These are phyloP conservation scores for Arctium lappa DNA, from an alignment of 129 eudicot genomes.

Conservation along the genomic window DNA sequence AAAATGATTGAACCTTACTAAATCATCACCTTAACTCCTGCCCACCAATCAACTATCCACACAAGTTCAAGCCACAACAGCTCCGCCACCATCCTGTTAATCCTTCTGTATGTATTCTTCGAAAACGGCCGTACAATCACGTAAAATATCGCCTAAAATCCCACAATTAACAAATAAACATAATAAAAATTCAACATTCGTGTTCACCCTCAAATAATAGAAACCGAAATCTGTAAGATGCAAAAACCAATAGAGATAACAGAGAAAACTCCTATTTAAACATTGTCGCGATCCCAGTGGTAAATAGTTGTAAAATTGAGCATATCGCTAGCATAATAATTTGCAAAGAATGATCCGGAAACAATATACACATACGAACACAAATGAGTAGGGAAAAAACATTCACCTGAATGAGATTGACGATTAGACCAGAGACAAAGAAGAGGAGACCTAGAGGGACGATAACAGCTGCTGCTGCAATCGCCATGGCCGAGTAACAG, in stretches of 20 bases:
- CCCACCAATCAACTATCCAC: slow-evolving; percentile 99
- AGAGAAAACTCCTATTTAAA: not conserved
- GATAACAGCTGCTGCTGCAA: slow-evolving; percentile 78
- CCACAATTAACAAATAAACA: not conserved
- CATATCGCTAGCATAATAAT: not conserved
- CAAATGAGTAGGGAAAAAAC: slow-evolving; percentile 3
- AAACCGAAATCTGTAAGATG: not conserved
- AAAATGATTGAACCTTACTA: slow-evolving; percentile 10
- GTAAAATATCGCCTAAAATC: slow-evolving; percentile 60
- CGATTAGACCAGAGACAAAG: slow-evolving; percentile 74
- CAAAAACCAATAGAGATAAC: not conserved
- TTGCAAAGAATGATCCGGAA: not conserved
- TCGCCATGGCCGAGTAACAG: slow-evolving; percentile 47
- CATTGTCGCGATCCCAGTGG: slow-evolving; percentile 24
- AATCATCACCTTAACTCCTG: slow-evolving; percentile 76
- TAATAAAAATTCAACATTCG: not conserved
- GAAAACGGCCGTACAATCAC: slow-evolving; percentile 77
- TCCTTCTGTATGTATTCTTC: slow-evolving; percentile 74
- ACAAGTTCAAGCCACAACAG: slow-evolving; percentile 93
- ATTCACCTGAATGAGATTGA: slow-evolving; percentile 79
- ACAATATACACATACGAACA: not conserved
- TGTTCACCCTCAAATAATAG: not conserved
- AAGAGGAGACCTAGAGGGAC: slow-evolving; percentile 81
- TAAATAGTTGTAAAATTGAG: not conserved
- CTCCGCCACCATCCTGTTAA: slow-evolving; percentile 76